These are phyloP conservation scores for Pythium phragmitis DNA, from an alignment of 352 stramenopile genomes.

Conservation along the genomic window DNA sequence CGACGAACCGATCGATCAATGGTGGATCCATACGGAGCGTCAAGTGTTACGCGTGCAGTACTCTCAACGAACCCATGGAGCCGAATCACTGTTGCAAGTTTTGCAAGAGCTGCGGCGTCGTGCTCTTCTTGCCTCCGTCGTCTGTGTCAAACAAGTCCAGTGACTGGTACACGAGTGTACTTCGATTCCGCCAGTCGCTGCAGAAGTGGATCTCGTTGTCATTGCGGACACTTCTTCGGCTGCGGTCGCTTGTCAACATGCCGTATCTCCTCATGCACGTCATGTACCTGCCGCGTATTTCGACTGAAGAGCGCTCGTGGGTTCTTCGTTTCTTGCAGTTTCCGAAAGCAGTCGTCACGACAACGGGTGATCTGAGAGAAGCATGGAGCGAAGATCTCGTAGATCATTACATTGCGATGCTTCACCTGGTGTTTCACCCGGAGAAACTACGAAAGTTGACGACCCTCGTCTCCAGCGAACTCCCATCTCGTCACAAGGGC, in stretches of 20 bases:
- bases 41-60: slow-evolving; percentile 71
- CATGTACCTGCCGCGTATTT: slow-evolving; percentile 82
- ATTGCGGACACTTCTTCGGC: slow-evolving; percentile 55
- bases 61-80: slow-evolving; percentile 64
- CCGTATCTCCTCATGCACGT: slow-evolving; percentile 84
- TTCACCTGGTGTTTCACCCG: slow-evolving; percentile 85
- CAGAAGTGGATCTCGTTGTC: slow-evolving; percentile 84
- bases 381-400: slow-evolving; percentile 82
- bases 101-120: slow-evolving; percentile 71
- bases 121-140: slow-evolving; percentile 75
- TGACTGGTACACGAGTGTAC: slow-evolving; percentile 76
- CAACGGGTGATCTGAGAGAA: slow-evolving; percentile 49
- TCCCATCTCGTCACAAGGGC: slow-evolving; percentile 24
- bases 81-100: slow-evolving; percentile 71
- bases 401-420: slow-evolving; percentile 84
- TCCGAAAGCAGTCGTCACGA: slow-evolving; percentile 57
- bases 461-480: slow-evolving; percentile 66
- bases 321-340: slow-evolving; percentile 83
- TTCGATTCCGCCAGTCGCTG: slow-evolving; percentile 71
- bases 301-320: slow-evolving; percentile 78
- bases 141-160: slow-evolving; percentile 76
- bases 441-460: slow-evolving; percentile 75
- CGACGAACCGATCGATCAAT: slow-evolving; percentile 28
- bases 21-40: slow-evolving; percentile 59
- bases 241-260: slow-evolving; percentile 71